Base-by-base conservation (phyloP, 257 asterid genomes). In the Solanum appendiculatum region DNA sequence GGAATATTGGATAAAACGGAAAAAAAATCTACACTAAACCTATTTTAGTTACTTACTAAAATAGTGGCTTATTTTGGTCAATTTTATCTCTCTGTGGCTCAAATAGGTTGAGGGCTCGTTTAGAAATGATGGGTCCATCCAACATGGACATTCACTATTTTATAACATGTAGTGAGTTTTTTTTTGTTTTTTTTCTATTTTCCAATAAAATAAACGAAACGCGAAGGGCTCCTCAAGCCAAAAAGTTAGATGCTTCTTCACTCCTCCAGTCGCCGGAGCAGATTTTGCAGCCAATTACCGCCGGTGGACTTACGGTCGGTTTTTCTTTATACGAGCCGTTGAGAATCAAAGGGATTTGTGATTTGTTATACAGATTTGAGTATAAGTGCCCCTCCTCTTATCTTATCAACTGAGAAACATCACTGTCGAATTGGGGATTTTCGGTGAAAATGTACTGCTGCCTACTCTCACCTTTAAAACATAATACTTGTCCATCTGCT, bases 381-480 rank as follows among this genome's bases (percentile, higher is more conserved):
- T 54, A 3, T 54, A 54, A 51, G 64, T 20, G 25, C 5, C 64
- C 63, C 64, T 54, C 63, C 25, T 54, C n/a, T 25, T 54, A 51
- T 56, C 25, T 5, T 20, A 23, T 60, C 29, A 60, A 60, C 68
- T 60, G 68, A 23, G 68, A 60, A 60, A 15, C 34, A 27, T 77
- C n/a, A 25, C 36, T n/a, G 46, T 34, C 80, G 0, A 70, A 33
- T 70, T 70, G 29, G 13, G 44, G 33, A 12, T 1, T 39, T 39
- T 75, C 6, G 9, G 39, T 42, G 29, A 80, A 80, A 80, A 80
- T 80, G 85, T 80, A 42, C 39, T 78, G 84, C 84, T 77, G 33
- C 37, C 9, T 91, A 51, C 88, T 88, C 44, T 90, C 91, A 54
- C 85, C 88, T 36, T 80, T 93, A 23, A 90, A 84, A 34, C 89